Percentiles rank a stretch among this genome's conserved stretches.
Conservation (phyloP, 805 yeast genomes). For the Candida coquimbonensis region DNA sequence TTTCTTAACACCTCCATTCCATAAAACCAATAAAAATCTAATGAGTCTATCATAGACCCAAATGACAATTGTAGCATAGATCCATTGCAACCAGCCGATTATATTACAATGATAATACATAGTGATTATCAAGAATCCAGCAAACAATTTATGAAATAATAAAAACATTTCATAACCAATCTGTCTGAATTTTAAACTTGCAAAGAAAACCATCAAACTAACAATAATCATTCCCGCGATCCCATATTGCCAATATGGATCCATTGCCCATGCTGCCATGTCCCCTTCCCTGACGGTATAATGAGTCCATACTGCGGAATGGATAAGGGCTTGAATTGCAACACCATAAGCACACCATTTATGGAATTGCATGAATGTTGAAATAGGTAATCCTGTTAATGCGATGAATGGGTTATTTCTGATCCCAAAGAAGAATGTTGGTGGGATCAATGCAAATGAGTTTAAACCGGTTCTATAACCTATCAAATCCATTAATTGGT, state of each 20-base stretch:
- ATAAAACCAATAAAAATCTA: conserved; percentile 46
- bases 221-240: conserved; percentile 39
- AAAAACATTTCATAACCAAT: conserved; percentile 55
- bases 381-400: conserved; percentile 50
- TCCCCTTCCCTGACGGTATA: conserved; percentile 36
- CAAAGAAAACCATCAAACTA: conserved; percentile 40
- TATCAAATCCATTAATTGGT: conserved; percentile 30
- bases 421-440: conserved; percentile 57
- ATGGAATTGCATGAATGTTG: conserved; percentile 58
- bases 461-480: conserved; percentile 51
- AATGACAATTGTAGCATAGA: conserved; percentile 49
- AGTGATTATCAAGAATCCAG: conserved; percentile 43
- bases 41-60: conserved; percentile 66
- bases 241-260: conserved; percentile 42
- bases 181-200: conserved; percentile 44
- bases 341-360: conserved; percentile 55
- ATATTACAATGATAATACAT: conserved; percentile 55
- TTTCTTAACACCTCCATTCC: conserved; percentile 52
- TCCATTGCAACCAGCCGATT: conserved; percentile 44
- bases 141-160: conserved; percentile 49
- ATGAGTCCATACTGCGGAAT: conserved; percentile 49
- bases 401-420: conserved; percentile 62
- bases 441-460: conserved; percentile 48
- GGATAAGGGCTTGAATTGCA: conserved; percentile 45
- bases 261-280: conserved; percentile 35